Conservation (phyloP, 2,329 filamentous ascomycete genomes). For the Ceratocystis colombiana region DNA sequence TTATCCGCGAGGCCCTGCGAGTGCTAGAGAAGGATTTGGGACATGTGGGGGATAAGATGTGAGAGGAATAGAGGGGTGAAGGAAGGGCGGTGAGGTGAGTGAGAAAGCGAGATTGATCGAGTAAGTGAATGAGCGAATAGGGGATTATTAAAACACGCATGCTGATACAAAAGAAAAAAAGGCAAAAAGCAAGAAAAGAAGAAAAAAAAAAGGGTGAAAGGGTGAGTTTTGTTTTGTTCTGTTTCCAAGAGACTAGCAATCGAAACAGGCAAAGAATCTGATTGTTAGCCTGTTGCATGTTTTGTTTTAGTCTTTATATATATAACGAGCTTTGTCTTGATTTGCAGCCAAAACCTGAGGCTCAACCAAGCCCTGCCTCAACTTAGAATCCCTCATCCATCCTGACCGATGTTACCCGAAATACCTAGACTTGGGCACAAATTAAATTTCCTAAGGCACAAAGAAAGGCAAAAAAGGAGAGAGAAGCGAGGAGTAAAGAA, state of each 20-base stretch:
- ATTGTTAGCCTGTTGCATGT: neutral
- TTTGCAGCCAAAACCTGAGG: neutral
- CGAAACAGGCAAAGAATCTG: neutral
- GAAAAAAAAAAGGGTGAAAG: neutral
- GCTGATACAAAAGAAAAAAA: too few species aligned
- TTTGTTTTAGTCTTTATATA: constrained; percentile 6
- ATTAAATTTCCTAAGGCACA: neutral
- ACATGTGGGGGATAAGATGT: constrained; percentile 27
- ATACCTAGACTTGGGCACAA: constrained; percentile 30
- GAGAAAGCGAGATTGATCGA: neutral
- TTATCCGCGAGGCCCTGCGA: constrained; percentile 35
- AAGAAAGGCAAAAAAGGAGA: too few species aligned
- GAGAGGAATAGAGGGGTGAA: neutral
- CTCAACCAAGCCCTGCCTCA: too few species aligned
- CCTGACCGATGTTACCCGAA: constrained; percentile 27
- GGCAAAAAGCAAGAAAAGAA: neutral
- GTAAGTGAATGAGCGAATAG: too few species aligned
- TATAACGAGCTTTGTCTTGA: neutral
- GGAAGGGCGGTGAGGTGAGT: neutral
- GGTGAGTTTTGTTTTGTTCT: too few species aligned
- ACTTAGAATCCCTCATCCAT: neutral
- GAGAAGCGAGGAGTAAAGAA: too few species aligned
- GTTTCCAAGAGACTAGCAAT: neutral
- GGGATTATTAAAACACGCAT: too few species aligned
- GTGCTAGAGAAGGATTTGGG: constrained; percentile 33